phyloP scores from a whole-genome alignment of 768 basidiomycete genomes.

The Termitomyces sp. region DNA sequence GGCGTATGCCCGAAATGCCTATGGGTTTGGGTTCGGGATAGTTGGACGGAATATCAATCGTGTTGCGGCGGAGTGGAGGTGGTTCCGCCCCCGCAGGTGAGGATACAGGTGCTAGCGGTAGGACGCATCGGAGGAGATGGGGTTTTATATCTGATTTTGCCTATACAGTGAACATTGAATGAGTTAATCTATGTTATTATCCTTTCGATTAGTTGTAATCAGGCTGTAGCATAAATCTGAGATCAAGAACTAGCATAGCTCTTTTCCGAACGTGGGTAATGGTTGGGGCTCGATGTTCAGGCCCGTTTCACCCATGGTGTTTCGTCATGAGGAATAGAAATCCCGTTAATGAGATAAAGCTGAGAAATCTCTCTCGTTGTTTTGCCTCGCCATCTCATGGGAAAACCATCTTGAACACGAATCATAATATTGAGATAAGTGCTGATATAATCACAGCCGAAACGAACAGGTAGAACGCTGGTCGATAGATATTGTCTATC shows the following conservation, averaged over 20 bases:
- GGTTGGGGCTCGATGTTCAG: no score
- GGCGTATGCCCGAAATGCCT: neutral
- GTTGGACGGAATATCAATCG: neutral
- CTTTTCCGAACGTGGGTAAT: no score
- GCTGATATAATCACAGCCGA: neutral
- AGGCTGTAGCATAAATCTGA: no score
- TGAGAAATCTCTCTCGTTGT: neutral
- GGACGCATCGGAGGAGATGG: neutral
- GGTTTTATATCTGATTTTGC: neutral
- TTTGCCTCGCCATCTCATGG: neutral
- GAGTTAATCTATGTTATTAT: neutral
- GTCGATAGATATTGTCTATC: slow-evolving; percentile 14
- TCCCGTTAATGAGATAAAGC: neutral
- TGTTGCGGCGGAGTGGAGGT: neutral
- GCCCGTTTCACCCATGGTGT: no score
- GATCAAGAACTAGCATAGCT: no score
- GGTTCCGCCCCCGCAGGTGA: neutral
- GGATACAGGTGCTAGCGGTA: neutral
- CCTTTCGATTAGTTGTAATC: no score
- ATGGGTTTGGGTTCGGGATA: neutral
- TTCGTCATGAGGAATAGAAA: neutral
- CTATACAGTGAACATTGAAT: neutral
- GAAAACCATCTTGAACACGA: neutral
- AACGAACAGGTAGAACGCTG: neutral
- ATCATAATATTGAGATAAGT: neutral